Conservation (phyloP, 257 asterid genomes). For the Prunella vulgaris region DNA sequence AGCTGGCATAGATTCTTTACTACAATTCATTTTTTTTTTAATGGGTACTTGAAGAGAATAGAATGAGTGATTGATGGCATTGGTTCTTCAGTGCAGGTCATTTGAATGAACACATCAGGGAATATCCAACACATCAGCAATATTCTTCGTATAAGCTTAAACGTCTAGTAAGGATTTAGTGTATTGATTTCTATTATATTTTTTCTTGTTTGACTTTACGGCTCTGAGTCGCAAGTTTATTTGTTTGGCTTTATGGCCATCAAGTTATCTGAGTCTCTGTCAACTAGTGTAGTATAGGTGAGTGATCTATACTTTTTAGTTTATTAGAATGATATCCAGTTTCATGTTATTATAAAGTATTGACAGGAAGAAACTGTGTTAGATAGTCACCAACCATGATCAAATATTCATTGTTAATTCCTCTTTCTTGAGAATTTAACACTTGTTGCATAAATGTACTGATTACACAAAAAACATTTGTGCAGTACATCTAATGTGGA, state of each 20-base stretch:
- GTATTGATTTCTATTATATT: neutral
- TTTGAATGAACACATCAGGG: conserved; percentile 52
- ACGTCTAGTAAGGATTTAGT: conserved; percentile 52
- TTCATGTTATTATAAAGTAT: neutral
- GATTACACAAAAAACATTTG: neutral
- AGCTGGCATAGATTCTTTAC: neutral
- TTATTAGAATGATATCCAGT: neutral
- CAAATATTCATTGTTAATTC: neutral
- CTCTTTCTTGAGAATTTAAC: neutral
- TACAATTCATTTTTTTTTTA: neutral
- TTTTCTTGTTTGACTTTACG: neutral
- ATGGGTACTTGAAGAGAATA: neutral
- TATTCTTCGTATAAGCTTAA: conserved; percentile 69
- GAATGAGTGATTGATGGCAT: conserved; percentile 27
- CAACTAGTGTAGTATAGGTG: neutral
- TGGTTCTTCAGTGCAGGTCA: conserved; percentile 75
- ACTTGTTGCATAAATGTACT: neutral
- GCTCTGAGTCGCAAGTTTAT: neutral
- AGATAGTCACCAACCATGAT: neutral
- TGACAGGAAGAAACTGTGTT: neutral
- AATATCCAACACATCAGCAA: conserved; percentile 57
- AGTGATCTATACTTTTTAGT: neutral
- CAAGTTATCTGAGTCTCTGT: too few relatives aligned
- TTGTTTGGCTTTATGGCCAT: too few relatives aligned
- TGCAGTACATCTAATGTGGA: neutral